Base-by-base conservation (phyloP, 1,284 basidiomycete species). In the Melampsora abietis-canadensis region DNA sequence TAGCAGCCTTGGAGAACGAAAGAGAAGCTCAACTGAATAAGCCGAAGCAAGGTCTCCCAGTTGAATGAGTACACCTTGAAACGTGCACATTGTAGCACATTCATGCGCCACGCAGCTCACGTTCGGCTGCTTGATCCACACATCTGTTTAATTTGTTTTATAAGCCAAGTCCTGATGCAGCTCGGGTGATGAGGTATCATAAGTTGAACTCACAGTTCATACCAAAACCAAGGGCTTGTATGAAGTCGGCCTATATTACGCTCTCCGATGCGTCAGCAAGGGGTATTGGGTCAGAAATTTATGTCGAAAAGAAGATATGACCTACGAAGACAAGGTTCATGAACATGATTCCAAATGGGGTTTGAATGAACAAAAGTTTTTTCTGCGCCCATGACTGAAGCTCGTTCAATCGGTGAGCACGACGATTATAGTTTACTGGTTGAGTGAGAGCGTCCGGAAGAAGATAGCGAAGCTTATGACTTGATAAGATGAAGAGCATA, bases 181-280 rank as follows among this genome's bases (percentile, higher is more conserved):
- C 12, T 40, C 6, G 10, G 12, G 10, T 6, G 37, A 40, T 40
- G 37, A 6, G 37, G 37, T 31, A 40, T 31, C 14, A 21, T 1
- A 46, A 4, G n/a, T n/a, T n/a, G n/a, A n/a, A 27, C 69, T 54
- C 31, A 73, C 69, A 66, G 46, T 73, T 73, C 63, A 73, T 57
- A 57, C 69, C 69, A 66, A 73, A 73, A 19, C 69, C 69, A n/a
- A 73, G 37, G 10, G 69, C 69, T 59, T 73, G 69, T 65, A 73
- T 73, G 44, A 73, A 66, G 64, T 73, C 69, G 24, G 69, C 61
- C 69, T 73, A 21, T 37, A 57, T 54, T 15, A n/a, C 10, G 10
- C 37, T 63, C 21, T 10, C 46, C 12, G 12, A 30, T 15, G 10
- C 17, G 37, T 24, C 47, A 54, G 24, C 21, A 27, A 3, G 6